Evolutionary conservation across 805 yeast genomes (phyloP), one percentile per base, ranked within the genome.

Genomic region (Hanseniaspora hatyaiensis): DNA sequence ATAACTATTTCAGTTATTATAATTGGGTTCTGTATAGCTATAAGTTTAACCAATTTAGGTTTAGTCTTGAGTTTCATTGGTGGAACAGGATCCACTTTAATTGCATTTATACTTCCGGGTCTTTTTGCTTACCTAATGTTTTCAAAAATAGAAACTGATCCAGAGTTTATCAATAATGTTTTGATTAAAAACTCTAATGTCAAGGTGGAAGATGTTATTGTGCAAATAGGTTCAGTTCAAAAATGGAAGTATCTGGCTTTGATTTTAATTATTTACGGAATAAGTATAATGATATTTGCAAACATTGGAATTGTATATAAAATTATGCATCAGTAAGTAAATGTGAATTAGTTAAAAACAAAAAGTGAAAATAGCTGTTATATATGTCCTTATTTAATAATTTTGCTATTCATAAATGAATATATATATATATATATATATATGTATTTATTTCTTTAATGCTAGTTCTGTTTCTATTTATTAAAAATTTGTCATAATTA

Each of bases 51-150:
- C 1, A 79, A 85, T 0, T 75, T 82, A 57, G 88, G 81, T 46
- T 70, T 74, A 30, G 82, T 82, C 3, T 62, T 82, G 40, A 76
- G 89, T 1, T 65, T 82, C 45, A 87, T 82, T 8, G 94, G 94
- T 3, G 81, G 88, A 4, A 82, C 92, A 0, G 94, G 94, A 0
- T 82, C 88, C 4, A 83, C 88, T 0, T 68, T 85, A 22, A 82
- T 82, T 43, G 77, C 86, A 20, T 82, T 82, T 60, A 80, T 81
- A 8, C 66, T 82, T 36, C 94, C 94, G 0, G 92, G 94, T 0
- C 65, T 78, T 49, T 82, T 82, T 60, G 89, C 89, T 0, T 82
- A 65, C 24, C 18, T 45, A 15, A 12, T 45, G 13, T 45, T 45
- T n/a, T 30, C 24, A 4, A 45, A 31, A 24, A 18, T 58, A 72